A percentile compares a stretch with the other conserved stretches of the same genome.
Evolutionary conservation across 2,329 filamentous ascomycete genomes (phyloP).

Genomic region (Penicillium sp.): DNA sequence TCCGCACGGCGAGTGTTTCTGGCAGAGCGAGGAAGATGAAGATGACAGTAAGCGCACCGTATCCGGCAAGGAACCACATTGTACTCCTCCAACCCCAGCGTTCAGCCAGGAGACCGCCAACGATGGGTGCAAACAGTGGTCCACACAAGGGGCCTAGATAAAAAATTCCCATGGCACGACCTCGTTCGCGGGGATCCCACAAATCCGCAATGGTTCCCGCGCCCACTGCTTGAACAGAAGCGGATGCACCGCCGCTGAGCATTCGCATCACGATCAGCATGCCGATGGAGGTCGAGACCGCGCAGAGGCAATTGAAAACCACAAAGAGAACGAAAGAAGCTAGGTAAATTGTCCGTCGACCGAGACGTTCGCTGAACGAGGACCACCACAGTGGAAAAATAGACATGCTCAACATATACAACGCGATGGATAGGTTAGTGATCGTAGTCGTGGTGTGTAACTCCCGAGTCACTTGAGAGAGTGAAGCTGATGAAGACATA

Average conservation of each 20-base stretch:
- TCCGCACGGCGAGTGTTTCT: constrained; percentile 47
- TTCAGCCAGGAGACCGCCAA: constrained; percentile 75
- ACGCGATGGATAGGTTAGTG: constrained; percentile 75
- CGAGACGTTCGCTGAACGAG: constrained; percentile 73
- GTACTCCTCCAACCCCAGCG: constrained; percentile 75
- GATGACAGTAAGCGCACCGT: constrained; percentile 59
- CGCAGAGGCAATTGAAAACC: constrained; percentile 72
- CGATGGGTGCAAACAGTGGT: constrained; percentile 75
- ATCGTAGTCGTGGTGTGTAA: constrained; percentile 68
- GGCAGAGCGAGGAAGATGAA: constrained; percentile 53
- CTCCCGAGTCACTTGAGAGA: constrained; percentile 67
- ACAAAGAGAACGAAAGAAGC: constrained; percentile 74
- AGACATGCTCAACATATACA: constrained; percentile 83
- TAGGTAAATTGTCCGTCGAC: constrained; percentile 79
- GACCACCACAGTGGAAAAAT: constrained; percentile 90
- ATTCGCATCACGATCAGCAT: constrained; percentile 82
- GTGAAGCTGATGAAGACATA: constrained; percentile 61
- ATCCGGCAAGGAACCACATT: constrained; percentile 77
- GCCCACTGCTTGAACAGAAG: constrained; percentile 81
- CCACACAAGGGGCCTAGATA: constrained; percentile 80
- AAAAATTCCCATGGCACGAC: constrained; percentile 81
- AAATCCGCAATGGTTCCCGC: constrained; percentile 83
- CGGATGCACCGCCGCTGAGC: constrained; percentile 75
- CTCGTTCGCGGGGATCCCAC: constrained; percentile 75
- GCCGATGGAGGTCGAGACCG: constrained; percentile 70